Percentiles rank a stretch among this genome's conserved stretches.
Evolutionary conservation across 352 stramenopile species (phyloP).

Genomic region (Pythium brassicae): DNA sequence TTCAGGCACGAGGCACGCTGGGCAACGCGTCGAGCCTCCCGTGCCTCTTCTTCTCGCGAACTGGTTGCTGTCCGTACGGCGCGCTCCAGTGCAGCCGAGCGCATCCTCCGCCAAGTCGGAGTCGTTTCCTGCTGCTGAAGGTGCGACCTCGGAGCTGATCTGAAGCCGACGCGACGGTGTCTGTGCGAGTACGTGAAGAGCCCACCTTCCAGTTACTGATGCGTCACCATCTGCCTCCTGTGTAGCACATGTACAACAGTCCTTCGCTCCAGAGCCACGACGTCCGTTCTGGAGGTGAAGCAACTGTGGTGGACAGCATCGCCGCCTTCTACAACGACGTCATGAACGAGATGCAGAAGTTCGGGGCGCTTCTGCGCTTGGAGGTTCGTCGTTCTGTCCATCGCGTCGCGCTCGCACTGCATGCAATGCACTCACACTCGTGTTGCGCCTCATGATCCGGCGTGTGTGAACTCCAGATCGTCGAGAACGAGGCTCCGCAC

Average conservation of each 20-base stretch:
- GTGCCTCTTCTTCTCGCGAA: conserved; percentile 18
- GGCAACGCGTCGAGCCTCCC: background rate
- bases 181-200: too few relatives aligned
- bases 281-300: background rate
- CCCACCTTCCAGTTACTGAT: too few relatives aligned
- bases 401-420: too few relatives aligned
- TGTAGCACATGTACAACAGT: conserved; percentile 3
- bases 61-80: conserved; percentile 19
- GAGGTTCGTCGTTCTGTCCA: conserved; percentile 4
- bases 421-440: too few relatives aligned
- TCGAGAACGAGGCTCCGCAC: conserved; percentile 19
- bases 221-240: background rate
- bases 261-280: background rate
- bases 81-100: conserved; percentile 7
- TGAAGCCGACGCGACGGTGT: too few relatives aligned
- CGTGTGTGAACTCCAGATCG: conserved; percentile 12
- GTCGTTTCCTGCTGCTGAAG: conserved; percentile 17
- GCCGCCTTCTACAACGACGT: conserved; percentile 14
- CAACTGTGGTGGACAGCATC: background rate
- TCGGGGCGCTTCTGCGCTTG: conserved; percentile 14
- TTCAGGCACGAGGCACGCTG: background rate
- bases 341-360: conserved; percentile 4
- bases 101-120: conserved; percentile 6
- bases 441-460: too few relatives aligned
- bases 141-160: conserved; percentile 1